Evolutionary conservation across 345 rosid genomes (phyloP).

Genomic region (Aurinia saxatilis): DNA sequence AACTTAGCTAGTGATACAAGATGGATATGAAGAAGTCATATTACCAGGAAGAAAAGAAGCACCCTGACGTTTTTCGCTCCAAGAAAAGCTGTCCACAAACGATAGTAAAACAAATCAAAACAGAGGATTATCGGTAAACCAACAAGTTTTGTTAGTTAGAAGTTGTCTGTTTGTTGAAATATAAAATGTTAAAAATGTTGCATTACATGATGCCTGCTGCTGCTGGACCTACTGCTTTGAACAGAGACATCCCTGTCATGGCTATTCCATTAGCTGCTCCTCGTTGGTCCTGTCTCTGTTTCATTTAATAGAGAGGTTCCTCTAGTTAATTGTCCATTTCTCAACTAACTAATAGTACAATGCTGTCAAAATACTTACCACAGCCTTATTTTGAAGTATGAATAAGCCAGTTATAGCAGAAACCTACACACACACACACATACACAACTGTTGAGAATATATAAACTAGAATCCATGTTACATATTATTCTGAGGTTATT

Average conservation of each 20-base stretch:
- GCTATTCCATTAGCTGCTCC: conserved; percentile 69
- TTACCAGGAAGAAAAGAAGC: conserved; percentile 42
- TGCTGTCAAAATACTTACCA: conserved; percentile 32
- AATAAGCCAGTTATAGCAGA: conserved; percentile 48
- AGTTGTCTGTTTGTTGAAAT: neutral
- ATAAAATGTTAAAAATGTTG: neutral
- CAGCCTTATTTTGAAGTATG: conserved; percentile 58
- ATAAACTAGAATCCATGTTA: neutral
- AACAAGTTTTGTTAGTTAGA: neutral
- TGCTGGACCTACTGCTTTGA: conserved; percentile 59
- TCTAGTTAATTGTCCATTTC: neutral
- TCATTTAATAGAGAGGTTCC: neutral
- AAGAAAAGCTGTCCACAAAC: conserved; percentile 31
- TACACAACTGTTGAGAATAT: neutral
- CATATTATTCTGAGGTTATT: neutral
- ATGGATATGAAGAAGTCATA: neutral
- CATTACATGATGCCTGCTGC: conserved; percentile 60
- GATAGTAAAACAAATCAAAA: neutral
- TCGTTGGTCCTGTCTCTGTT: conserved; percentile 52
- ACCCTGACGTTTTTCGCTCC: conserved; percentile 41
- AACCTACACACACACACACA: conserved; percentile 21
- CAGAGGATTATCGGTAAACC: neutral
- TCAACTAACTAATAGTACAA: neutral
- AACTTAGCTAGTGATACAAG: neutral
- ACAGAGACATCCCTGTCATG: conserved; percentile 59